These are phyloP conservation scores for Kodamaea kaohsiungensis DNA, from an alignment of 805 yeast species.

Conservation along the genomic window DNA sequence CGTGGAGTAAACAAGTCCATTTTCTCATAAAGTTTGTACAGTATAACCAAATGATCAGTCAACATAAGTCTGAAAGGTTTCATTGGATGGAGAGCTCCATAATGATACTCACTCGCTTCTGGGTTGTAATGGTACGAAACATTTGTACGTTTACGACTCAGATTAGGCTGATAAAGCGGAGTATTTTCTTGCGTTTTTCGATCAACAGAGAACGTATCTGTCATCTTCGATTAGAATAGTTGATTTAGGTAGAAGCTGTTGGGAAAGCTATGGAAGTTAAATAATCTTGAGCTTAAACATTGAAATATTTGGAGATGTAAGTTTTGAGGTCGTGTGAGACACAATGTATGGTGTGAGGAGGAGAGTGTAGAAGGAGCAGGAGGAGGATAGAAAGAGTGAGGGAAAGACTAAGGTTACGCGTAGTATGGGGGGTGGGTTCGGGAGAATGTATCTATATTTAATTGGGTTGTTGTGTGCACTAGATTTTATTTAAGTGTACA, in stretches of 20 bases:
- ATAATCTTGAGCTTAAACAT: background rate
- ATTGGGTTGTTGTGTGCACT: no score
- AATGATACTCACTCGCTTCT: slow-evolving; percentile 77
- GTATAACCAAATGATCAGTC: slow-evolving; percentile 86
- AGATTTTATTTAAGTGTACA: no score
- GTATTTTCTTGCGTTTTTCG: slow-evolving; percentile 30
- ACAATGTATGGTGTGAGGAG: background rate
- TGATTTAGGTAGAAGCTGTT: background rate
- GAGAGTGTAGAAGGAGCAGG: background rate
- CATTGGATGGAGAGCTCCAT: slow-evolving; percentile 97
- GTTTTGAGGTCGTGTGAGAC: background rate
- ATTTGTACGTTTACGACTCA: slow-evolving; percentile 43
- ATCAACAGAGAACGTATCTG: slow-evolving; percentile 36
- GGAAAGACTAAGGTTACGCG: no score
- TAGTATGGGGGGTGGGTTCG: no score
- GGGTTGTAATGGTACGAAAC: slow-evolving; percentile 91
- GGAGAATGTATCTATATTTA: no score
- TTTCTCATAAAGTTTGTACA: slow-evolving; percentile 80
- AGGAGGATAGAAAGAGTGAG: background rate
- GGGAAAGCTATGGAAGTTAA: background rate
- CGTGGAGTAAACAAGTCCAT: slow-evolving; percentile 90
- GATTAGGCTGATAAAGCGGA: slow-evolving; percentile 31
- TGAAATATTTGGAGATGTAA: background rate
- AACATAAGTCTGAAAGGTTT: slow-evolving; percentile 92
- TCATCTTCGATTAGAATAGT: background rate